A percentile compares a stretch with the other conserved stretches of the same genome.
phyloP scores from a whole-genome alignment of 306 rosid genomes.

The Acacia confusa region DNA sequence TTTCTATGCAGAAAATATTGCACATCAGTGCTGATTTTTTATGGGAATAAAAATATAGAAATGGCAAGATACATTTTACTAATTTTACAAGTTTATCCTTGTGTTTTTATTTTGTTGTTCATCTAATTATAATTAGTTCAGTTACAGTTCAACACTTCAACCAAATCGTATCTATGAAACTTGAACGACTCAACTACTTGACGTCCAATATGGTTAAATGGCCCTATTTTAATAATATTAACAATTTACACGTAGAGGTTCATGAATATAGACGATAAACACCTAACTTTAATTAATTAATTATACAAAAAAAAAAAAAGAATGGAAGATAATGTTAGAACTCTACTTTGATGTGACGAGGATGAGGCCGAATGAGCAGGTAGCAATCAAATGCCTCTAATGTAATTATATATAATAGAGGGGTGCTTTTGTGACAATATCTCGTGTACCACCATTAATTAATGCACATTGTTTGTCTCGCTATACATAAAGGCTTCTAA shows the following conservation, averaged over 20 bases:
- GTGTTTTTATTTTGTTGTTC: neutral
- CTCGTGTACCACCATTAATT: neutral
- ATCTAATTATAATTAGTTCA: neutral
- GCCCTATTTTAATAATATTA: neutral
- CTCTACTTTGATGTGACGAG: neutral
- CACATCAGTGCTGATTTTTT: too few relatives aligned
- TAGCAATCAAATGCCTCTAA: too few relatives aligned
- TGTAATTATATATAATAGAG: too few relatives aligned
- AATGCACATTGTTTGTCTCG: neutral
- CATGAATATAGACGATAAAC: neutral
- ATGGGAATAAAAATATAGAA: too few relatives aligned
- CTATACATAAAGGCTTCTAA: neutral
- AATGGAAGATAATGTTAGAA: neutral
- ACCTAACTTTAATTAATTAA: neutral
- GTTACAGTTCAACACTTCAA: neutral
- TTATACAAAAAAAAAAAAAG: neutral
- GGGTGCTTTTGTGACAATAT: neutral
- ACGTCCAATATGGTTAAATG: neutral
- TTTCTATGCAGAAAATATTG: too few relatives aligned
- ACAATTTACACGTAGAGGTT: neutral
- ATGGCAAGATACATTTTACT: neutral
- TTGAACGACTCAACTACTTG: neutral
- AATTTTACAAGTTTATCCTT: neutral
- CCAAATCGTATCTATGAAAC: neutral
- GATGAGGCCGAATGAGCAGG: neutral